Conservation (phyloP, 768 basidiomycete species). For the Erythrobasidium yunnanense region DNA sequence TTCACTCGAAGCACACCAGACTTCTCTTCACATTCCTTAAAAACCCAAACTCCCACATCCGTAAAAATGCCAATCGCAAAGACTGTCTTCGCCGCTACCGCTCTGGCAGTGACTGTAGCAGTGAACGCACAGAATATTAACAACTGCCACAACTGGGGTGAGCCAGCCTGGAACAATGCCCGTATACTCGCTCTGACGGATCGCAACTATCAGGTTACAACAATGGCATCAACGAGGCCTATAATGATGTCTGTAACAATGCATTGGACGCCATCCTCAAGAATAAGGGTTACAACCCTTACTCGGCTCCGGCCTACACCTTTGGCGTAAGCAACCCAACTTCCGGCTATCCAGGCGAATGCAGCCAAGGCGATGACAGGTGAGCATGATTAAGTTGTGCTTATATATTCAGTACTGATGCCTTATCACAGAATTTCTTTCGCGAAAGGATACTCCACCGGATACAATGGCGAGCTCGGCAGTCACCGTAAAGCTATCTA, state of each 20-base stretch:
- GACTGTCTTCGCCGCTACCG: no score
- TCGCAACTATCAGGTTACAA: slow-evolving; percentile 1
- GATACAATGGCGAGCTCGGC: background rate
- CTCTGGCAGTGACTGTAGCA: no score
- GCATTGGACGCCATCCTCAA: background rate
- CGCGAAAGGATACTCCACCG: background rate
- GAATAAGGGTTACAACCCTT: background rate
- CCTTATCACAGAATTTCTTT: background rate
- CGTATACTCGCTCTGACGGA: no score
- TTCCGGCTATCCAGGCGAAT: background rate
- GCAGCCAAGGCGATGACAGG: background rate
- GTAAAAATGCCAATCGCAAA: no score
- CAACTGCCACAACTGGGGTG: no score
- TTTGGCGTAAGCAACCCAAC: background rate
- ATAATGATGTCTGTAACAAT: background rate
- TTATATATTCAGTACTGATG: background rate
- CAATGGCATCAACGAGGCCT: slow-evolving; percentile 5
- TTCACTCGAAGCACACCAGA: no score
- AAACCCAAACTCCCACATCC: no score
- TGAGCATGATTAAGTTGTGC: background rate
- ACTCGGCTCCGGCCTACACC: background rate
- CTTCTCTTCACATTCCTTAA: no score
- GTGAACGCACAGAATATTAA: no score
- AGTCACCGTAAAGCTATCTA: background rate
- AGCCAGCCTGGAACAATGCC: no score